Percentiles rank a stretch among this genome's conserved stretches.
phyloP scores from a whole-genome alignment of 2,329 filamentous ascomycete genomes.

The Hymenotorrendiella dingleyae region DNA sequence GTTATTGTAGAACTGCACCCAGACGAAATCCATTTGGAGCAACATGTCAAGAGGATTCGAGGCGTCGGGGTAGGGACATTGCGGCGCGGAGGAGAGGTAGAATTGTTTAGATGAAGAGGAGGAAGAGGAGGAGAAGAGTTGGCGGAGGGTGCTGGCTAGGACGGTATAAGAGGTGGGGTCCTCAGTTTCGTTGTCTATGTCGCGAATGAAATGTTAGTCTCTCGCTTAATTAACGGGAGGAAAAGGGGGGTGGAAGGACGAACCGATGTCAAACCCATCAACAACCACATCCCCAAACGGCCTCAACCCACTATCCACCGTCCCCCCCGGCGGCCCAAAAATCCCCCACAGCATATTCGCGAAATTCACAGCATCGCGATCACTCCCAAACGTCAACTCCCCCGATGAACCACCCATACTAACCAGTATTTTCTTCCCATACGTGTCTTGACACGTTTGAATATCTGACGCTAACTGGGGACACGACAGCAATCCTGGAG shows the following conservation, averaged over 20 bases:
- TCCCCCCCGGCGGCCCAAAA: slow-evolving; percentile 29
- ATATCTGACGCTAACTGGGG: slow-evolving; percentile 29
- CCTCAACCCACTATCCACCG: slow-evolving; percentile 22
- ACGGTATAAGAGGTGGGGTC: slow-evolving; percentile 23
- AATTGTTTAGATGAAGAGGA: slow-evolving; percentile 21
- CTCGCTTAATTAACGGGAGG: not conserved
- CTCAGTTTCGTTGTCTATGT: slow-evolving; percentile 32
- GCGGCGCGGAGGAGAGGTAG: slow-evolving; percentile 35
- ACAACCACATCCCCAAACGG: slow-evolving; percentile 30
- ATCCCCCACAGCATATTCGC: slow-evolving; percentile 32
- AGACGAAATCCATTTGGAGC: slow-evolving; percentile 34
- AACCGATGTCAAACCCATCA: slow-evolving; percentile 35
- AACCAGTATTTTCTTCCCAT: slow-evolving; percentile 36
- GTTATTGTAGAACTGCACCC: slow-evolving; percentile 40
- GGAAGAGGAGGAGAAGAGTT: slow-evolving; percentile 10
- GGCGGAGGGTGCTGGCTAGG: slow-evolving; percentile 31
- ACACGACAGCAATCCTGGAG: slow-evolving; percentile 35
- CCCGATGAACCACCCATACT: slow-evolving; percentile 31
- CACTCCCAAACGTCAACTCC: slow-evolving; percentile 26
- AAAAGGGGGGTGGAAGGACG: not conserved
- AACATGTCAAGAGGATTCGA: slow-evolving; percentile 29
- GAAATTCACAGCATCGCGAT: slow-evolving; percentile 27
- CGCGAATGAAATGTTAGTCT: too few relatives aligned
- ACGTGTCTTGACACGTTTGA: slow-evolving; percentile 30
- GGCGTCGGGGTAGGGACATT: slow-evolving; percentile 35